Conservation (phyloP, 441 rosid genomes). For the Theobroma grandiflorum region DNA sequence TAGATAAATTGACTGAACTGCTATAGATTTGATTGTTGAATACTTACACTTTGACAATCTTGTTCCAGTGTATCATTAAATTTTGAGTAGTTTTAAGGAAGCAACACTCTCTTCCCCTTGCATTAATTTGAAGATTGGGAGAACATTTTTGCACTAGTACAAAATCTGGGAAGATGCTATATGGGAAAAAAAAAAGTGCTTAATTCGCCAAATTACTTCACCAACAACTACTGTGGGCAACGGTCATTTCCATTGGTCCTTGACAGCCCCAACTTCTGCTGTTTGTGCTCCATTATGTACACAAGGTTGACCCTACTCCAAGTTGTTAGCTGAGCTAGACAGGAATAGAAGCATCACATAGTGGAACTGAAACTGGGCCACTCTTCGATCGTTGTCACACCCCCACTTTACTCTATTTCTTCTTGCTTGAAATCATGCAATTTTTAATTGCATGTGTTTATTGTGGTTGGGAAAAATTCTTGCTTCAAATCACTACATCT, state of each 20-base stretch:
- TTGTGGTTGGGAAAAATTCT: neutral
- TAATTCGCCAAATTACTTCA: too few species aligned
- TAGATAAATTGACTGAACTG: neutral
- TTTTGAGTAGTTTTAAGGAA: slow-evolving; percentile 7
- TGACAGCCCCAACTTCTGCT: slow-evolving; percentile 12
- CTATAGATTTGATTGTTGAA: neutral
- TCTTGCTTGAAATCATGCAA: slow-evolving; percentile 8
- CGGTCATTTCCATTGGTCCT: slow-evolving; percentile 7
- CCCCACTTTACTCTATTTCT: neutral
- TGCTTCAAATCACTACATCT: neutral
- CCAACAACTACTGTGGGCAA: neutral
- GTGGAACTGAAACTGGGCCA: slow-evolving; percentile 12
- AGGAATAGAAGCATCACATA: slow-evolving; percentile 13
- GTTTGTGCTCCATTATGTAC: slow-evolving; percentile 1
- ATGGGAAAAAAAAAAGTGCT: too few species aligned
- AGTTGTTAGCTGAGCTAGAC: neutral
- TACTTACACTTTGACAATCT: neutral
- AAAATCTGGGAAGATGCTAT: neutral
- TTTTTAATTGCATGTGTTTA: neutral
- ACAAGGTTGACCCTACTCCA: neutral
- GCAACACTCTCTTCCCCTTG: neutral
- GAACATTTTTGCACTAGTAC: neutral
- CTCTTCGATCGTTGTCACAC: too few species aligned
- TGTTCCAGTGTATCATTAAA: neutral
- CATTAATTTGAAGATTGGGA: neutral